Evolutionary conservation across 768 basidiomycete species (phyloP).

Genomic region (Collybiopsis luxurians): DNA sequence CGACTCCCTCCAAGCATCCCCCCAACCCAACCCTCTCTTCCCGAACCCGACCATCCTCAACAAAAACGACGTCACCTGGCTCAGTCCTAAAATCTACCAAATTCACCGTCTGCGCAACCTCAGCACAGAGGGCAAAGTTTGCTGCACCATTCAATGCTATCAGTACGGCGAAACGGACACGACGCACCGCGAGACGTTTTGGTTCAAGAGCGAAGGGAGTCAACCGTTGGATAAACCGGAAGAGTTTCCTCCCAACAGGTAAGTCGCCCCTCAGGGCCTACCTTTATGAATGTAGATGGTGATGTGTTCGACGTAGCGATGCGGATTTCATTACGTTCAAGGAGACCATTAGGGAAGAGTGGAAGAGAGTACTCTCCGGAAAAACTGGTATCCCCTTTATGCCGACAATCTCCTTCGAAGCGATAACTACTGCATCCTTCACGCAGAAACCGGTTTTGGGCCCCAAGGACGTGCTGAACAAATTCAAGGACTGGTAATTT

Average conservation of each 20-base stretch:
- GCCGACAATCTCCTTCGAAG: no score
- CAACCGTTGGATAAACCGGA: no score
- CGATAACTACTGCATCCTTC: no score
- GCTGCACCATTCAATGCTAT: conserved; percentile 1
- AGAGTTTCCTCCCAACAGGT: no score
- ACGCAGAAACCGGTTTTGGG: no score
- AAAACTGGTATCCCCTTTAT: no score
- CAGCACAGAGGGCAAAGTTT: conserved; percentile 2
- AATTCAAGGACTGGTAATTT: no score
- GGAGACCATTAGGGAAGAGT: neutral
- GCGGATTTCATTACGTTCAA: neutral
- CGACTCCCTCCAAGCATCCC: conserved; percentile 7
- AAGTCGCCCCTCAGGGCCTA: neutral
- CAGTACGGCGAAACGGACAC: neutral
- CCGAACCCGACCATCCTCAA: conserved; percentile 8
- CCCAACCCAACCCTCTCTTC: neutral
- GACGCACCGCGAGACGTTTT: neutral
- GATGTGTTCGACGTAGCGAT: neutral
- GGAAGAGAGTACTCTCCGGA: no score
- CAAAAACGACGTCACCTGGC: conserved; percentile 17
- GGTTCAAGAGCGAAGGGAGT: no score
- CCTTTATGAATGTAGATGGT: neutral
- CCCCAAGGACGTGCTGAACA: no score
- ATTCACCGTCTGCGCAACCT: conserved; percentile 12
- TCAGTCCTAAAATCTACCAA: conserved; percentile 17